These are phyloP conservation scores for Aureobasidium mangrovei DNA, from an alignment of 2,329 filamentous ascomycete genomes.

Conservation along the genomic window DNA sequence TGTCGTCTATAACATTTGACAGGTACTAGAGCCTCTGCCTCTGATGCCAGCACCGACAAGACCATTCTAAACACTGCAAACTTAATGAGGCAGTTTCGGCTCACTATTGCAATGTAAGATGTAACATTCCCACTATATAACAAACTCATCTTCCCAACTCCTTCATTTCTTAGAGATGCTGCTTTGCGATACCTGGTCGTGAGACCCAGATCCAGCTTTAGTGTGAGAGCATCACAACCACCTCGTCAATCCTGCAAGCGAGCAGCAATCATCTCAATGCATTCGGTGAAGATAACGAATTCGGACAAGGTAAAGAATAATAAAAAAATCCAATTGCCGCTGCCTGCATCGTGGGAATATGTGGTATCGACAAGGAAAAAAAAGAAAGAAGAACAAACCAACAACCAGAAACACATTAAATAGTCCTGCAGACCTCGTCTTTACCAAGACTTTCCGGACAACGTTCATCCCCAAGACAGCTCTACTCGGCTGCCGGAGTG, in stretches of 20 bases:
- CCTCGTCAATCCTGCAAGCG: background rate
- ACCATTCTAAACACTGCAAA: too few relatives aligned
- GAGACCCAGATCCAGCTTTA: too few relatives aligned
- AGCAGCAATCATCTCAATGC: background rate
- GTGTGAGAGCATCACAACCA: too few relatives aligned
- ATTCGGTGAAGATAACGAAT: background rate
- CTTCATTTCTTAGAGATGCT: too few relatives aligned
- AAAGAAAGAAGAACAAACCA: background rate
- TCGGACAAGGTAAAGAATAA: background rate
- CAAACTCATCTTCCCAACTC: too few relatives aligned
- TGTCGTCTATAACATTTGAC: too few relatives aligned
- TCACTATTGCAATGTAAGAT: too few relatives aligned
- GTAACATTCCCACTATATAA: too few relatives aligned
- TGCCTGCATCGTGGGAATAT: background rate
- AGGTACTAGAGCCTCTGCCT: too few relatives aligned
- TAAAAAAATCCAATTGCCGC: background rate
- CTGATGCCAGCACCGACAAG: too few relatives aligned
- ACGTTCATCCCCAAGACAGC: background rate
- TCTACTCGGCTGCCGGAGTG: conserved; percentile 14
- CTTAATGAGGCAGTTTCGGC: too few relatives aligned
- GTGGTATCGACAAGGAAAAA: background rate
- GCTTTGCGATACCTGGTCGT: too few relatives aligned
- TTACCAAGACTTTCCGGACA: background rate
- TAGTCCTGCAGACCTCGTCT: background rate
- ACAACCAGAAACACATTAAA: background rate